These are phyloP conservation scores for Malassezia slooffiae DNA, from an alignment of 1,284 basidiomycete genomes.

Conservation along the genomic window DNA sequence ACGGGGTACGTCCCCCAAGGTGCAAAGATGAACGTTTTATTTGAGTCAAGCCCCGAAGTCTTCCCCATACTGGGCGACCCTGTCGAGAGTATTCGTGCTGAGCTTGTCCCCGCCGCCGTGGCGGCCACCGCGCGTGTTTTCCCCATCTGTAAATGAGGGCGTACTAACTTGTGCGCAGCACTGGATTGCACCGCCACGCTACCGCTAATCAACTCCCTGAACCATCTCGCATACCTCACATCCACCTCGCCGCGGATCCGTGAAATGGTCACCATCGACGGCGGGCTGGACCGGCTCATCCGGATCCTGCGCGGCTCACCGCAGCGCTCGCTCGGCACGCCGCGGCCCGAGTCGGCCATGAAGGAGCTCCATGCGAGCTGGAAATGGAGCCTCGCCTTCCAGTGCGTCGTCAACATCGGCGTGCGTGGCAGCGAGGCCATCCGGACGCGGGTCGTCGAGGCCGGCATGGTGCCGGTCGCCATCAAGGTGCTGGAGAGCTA, in stretches of 20 bases:
- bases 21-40: too few relatives aligned
- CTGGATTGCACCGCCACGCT: slow-evolving; percentile 83
- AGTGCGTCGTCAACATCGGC: slow-evolving; percentile 94
- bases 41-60: slow-evolving; percentile 20
- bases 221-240: slow-evolving; percentile 90
- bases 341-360: slow-evolving; percentile 18
- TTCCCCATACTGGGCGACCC: too few relatives aligned
- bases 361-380: slow-evolving; percentile 43
- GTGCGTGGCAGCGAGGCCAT: slow-evolving; percentile 80
- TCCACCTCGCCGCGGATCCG: slow-evolving; percentile 94
- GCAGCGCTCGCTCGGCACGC: background rate
- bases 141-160: too few relatives aligned
- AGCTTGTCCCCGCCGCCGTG: background rate
- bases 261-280: slow-evolving; percentile 95
- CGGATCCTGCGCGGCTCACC: slow-evolving; percentile 54
- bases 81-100: slow-evolving; percentile 11
- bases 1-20: too few relatives aligned
- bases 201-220: slow-evolving; percentile 90
- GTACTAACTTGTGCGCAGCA: slow-evolving; percentile 53
- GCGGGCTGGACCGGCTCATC: slow-evolving; percentile 87
- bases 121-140: background rate
- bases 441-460: slow-evolving; percentile 83
- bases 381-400: slow-evolving; percentile 60
- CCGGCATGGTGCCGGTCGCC: slow-evolving; percentile 85
- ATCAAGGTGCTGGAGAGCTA: slow-evolving; percentile 85